phyloP scores from a whole-genome alignment of 2,329 filamentous ascomycete genomes.

The Pseudogymnoascus sp. region DNA sequence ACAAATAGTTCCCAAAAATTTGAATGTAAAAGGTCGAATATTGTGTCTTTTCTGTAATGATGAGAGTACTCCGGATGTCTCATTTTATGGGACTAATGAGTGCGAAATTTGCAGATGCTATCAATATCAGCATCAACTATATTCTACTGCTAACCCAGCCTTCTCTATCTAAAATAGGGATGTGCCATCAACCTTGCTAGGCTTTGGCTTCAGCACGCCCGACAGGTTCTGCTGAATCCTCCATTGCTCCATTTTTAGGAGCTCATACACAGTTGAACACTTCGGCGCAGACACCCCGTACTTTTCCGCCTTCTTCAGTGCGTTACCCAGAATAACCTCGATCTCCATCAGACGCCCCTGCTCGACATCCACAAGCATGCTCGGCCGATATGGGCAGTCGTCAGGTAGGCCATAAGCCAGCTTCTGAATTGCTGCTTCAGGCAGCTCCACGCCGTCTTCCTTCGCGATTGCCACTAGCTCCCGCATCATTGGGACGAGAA shows the following conservation, averaged over 20 bases:
- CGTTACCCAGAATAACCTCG: slow-evolving; percentile 48
- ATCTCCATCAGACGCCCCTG: slow-evolving; percentile 43
- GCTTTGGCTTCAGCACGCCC: background rate
- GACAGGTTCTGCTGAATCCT: slow-evolving; percentile 21
- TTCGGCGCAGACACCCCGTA: slow-evolving; percentile 44
- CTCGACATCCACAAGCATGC: slow-evolving; percentile 47
- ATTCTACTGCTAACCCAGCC: background rate
- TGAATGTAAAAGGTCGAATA: background rate
- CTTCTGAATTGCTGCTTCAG: slow-evolving; percentile 15
- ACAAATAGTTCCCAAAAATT: background rate
- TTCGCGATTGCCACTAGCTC: slow-evolving; percentile 21
- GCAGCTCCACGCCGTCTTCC: slow-evolving; percentile 18
- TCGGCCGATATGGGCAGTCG: slow-evolving; percentile 22
- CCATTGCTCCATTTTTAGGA: slow-evolving; percentile 43
- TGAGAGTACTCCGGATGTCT: background rate
- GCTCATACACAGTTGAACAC: slow-evolving; percentile 45
- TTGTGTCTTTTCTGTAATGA: background rate
- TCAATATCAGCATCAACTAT: background rate
- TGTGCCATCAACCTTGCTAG: background rate
- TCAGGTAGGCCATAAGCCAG: slow-evolving; percentile 3
- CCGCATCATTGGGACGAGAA: slow-evolving; percentile 23
- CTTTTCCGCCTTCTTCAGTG: slow-evolving; percentile 41
- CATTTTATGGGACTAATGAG: background rate
- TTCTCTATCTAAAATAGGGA: background rate
- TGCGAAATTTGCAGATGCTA: background rate